A percentile compares a stretch with the other conserved stretches of the same genome.
Conservation (phyloP, 106 monocot species). For the Iris macrosiphon region DNA sequence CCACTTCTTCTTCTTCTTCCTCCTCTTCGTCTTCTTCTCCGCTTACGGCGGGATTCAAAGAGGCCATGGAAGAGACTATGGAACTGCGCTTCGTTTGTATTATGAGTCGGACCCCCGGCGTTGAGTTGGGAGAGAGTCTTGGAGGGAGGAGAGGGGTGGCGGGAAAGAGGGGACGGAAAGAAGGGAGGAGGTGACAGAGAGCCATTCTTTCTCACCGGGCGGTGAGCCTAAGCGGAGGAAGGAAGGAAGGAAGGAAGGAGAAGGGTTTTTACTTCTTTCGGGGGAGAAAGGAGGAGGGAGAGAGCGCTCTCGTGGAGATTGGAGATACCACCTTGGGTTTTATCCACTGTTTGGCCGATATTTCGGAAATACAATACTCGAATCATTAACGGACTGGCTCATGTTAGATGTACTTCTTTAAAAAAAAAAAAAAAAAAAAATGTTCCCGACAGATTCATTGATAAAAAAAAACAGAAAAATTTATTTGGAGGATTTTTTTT, state of each 20-base stretch:
- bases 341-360: too few species aligned
- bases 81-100: neutral
- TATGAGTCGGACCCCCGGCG: neutral
- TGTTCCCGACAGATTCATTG: too few species aligned
- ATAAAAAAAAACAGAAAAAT: too few species aligned
- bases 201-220: constrained; percentile 4
- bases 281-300: neutral
- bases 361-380: too few species aligned
- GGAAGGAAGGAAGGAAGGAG: neutral
- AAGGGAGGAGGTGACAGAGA: constrained; percentile 2
- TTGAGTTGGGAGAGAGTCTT: neutral
- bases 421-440: too few species aligned
- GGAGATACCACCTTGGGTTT: neutral
- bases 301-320: neutral
- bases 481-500: too few species aligned
- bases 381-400: too few species aligned
- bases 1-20: constrained; percentile 14
- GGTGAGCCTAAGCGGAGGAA: neutral
- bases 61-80: neutral
- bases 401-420: too few species aligned
- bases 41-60: constrained; percentile 8
- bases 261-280: too few species aligned
- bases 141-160: neutral
- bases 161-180: neutral
- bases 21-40: constrained; percentile 22